A percentile compares a stretch with the other conserved stretches of the same genome.
Evolutionary conservation across 495 filamentous ascomycete genomes (phyloP).

Genomic region (Articulospora tetracladia): DNA sequence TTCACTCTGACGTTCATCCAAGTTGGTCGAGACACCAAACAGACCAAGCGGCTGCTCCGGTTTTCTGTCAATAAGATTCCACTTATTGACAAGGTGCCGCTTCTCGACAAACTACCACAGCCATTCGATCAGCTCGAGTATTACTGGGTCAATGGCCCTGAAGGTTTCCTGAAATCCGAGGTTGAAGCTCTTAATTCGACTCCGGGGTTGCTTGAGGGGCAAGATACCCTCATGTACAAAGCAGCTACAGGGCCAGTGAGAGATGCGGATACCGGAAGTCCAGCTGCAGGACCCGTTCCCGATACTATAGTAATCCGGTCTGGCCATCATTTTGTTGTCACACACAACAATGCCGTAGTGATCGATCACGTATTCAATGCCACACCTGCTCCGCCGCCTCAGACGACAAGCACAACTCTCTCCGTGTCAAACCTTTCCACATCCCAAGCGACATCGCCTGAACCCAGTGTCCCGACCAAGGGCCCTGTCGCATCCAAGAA

Average conservation of each 20-base stretch:
- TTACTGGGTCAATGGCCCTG: not conserved
- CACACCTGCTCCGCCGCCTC: not conserved
- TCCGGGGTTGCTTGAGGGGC: not conserved
- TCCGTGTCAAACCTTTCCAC: not conserved
- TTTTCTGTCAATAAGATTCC: not conserved
- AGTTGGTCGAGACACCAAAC: not conserved
- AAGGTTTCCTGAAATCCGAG: not conserved
- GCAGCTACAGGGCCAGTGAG: not conserved
- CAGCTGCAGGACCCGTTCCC: too few relatives aligned
- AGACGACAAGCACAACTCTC: not conserved
- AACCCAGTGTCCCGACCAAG: too few relatives aligned
- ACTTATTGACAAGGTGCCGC: not conserved
- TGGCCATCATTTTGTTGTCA: constrained; percentile 1
- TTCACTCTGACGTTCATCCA: not conserved
- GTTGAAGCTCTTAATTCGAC: not conserved
- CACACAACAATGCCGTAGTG: not conserved
- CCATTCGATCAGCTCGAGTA: not conserved
- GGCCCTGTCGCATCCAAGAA: not conserved
- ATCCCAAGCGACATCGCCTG: not conserved
- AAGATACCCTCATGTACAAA: not conserved
- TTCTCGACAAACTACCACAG: not conserved
- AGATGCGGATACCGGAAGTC: not conserved
- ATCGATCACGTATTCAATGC: not conserved
- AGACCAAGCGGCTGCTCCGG: not conserved
- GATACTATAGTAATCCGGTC: not conserved